phyloP scores from a whole-genome alignment of 225 moss, liverwort and hornwort species.

The Marchantia polymorpha region DNA sequence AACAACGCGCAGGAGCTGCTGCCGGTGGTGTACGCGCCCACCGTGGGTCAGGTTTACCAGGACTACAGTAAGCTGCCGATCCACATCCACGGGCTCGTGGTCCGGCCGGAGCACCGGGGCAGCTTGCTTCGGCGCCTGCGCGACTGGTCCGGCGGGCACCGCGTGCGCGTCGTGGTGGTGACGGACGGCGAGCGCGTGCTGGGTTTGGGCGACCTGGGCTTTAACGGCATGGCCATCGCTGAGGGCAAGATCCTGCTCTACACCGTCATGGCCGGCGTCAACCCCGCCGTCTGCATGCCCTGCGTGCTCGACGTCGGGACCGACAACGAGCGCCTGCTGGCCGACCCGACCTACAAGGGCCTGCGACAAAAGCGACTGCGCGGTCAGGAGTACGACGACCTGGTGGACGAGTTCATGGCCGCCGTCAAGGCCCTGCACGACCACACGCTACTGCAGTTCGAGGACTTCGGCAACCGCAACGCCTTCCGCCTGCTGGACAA shows the following conservation, averaged over 20 bases:
- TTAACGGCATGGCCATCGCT: conserved; percentile 88
- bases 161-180: conserved; percentile 77
- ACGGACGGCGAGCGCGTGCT: conserved; percentile 94
- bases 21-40: conserved; percentile 83
- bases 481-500: conserved; percentile 47
- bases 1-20: conserved; percentile 88
- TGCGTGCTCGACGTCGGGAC: conserved; percentile 87
- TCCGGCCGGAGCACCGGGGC: conserved; percentile 58
- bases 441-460: conserved; percentile 29
- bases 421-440: conserved; percentile 7
- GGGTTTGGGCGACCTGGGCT: conserved; percentile 76
- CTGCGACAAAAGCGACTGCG: conserved; percentile 61
- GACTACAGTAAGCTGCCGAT: conserved; percentile 82
- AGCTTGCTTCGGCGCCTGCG: conserved; percentile 42
- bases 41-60: conserved; percentile 77
- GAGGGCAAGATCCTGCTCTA: conserved; percentile 92
- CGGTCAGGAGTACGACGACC: conserved; percentile 69
- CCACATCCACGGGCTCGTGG: conserved; percentile 67
- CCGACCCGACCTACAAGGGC: conserved; percentile 71
- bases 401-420: conserved; percentile 69
- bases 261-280: conserved; percentile 77
- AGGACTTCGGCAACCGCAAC: conserved; percentile 51
- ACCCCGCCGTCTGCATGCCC: conserved; percentile 52
- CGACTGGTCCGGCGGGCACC: conserved; percentile 43
- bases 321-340: conserved; percentile 65